Percentiles rank a stretch among this genome's conserved stretches.
Evolutionary conservation across 169 alveolate species (phyloP).

Genomic region (Eimeria necatrix): DNA sequence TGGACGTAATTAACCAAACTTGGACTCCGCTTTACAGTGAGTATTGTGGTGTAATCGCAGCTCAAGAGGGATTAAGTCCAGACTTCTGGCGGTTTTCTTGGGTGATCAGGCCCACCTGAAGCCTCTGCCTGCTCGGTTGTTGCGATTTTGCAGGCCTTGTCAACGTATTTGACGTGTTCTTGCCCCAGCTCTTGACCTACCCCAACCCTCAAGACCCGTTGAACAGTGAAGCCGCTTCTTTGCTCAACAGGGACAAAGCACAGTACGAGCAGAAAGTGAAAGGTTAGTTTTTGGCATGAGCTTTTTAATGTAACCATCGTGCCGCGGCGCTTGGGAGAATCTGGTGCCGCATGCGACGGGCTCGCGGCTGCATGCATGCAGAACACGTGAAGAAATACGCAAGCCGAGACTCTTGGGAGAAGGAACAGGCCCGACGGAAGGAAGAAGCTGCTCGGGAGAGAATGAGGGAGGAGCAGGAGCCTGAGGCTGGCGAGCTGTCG

Average conservation of each 20-base stretch:
- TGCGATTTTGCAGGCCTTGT: constrained; percentile 89
- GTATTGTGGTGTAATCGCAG: constrained; percentile 53
- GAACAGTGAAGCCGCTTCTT: constrained; percentile 98
- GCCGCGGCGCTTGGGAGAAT: neutral
- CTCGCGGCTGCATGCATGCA: neutral
- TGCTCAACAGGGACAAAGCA: constrained; percentile 92
- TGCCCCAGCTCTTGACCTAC: constrained; percentile 97
- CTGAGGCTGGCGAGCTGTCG: constrained; percentile 50
- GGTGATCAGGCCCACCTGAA: neutral
- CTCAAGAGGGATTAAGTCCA: neutral
- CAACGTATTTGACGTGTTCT: constrained; percentile 97
- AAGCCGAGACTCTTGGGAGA: constrained; percentile 78
- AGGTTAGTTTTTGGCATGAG: constrained; percentile 84
- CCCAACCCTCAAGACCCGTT: constrained; percentile 98
- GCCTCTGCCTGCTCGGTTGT: neutral
- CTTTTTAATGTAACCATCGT: neutral
- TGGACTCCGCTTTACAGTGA: constrained; percentile 98
- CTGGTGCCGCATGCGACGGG: neutral
- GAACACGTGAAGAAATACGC: constrained; percentile 78
- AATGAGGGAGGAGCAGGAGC: neutral
- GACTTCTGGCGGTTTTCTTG: neutral
- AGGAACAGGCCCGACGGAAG: constrained; percentile 62
- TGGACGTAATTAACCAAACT: constrained; percentile 98
- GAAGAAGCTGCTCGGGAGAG: constrained; percentile 29
- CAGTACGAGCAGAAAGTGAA: constrained; percentile 95